phyloP scores from a whole-genome alignment of 2,329 filamentous ascomycete genomes.

The Claviceps fusiformis region DNA sequence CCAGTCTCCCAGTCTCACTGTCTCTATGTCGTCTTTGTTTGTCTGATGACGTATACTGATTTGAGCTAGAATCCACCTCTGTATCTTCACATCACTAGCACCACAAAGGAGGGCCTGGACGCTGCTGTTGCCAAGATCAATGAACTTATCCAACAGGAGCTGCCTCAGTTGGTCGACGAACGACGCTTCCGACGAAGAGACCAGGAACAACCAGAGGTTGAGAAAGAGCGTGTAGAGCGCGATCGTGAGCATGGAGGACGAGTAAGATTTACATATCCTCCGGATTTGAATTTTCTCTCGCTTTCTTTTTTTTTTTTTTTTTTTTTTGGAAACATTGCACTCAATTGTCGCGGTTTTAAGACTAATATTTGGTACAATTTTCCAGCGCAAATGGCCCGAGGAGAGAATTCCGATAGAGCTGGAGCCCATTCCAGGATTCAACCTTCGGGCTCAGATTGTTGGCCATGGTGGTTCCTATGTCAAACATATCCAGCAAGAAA shows the following conservation, averaged over 20 bases:
- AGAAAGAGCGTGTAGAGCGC: conserved; percentile 59
- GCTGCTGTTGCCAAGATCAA: conserved; percentile 78
- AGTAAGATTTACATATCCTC: conserved; percentile 33
- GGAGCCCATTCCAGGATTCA: conserved; percentile 87
- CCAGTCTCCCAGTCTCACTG: too few species aligned
- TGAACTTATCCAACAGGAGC: conserved; percentile 88
- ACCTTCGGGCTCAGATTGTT: conserved; percentile 89
- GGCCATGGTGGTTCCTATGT: conserved; percentile 90
- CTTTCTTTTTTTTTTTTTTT: too few species aligned
- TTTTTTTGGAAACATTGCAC: neutral
- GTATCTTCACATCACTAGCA: conserved; percentile 92
- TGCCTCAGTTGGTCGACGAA: conserved; percentile 91
- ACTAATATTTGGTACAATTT: neutral
- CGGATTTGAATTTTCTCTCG: too few species aligned
- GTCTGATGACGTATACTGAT: neutral
- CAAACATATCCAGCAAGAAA: conserved; percentile 95
- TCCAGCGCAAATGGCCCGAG: conserved; percentile 94
- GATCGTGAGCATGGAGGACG: conserved; percentile 55
- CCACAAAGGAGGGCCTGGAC: conserved; percentile 80
- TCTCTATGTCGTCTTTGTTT: neutral
- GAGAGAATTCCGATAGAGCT: conserved; percentile 85
- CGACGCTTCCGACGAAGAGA: conserved; percentile 78
- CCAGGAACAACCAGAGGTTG: conserved; percentile 54
- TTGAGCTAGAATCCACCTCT: conserved; percentile 69
- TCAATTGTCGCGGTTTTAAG: neutral